These are phyloP conservation scores for Ceratobasidium sp. DNA, from an alignment of 1,284 basidiomycete genomes.

Conservation along the genomic window DNA sequence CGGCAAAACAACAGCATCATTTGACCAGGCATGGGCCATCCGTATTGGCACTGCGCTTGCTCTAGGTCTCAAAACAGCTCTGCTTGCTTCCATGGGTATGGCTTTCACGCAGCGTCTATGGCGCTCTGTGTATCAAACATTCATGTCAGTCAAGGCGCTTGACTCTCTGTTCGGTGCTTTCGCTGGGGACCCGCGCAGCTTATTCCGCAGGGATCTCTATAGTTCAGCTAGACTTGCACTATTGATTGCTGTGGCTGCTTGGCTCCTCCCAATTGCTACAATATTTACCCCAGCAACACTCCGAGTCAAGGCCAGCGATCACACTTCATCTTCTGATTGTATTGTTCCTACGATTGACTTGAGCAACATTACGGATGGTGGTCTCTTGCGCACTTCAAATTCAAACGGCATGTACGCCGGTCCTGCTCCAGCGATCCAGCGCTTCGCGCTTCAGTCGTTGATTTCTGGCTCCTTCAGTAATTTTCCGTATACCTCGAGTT, in stretches of 20 bases:
- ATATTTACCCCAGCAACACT: constrained; percentile 39
- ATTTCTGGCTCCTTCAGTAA: constrained; percentile 8
- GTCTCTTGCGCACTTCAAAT: constrained; percentile 12
- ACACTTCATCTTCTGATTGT: constrained; percentile 3
- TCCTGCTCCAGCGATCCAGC: constrained; percentile 28
- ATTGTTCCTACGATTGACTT: constrained; percentile 10
- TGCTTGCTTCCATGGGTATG: constrained; percentile 38
- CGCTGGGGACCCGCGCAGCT: constrained; percentile 24
- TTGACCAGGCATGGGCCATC: constrained; percentile 39
- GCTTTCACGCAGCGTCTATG: constrained; percentile 28
- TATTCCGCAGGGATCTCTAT: constrained; percentile 32
- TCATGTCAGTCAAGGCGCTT: constrained; percentile 22
- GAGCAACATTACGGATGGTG: constrained; percentile 20
- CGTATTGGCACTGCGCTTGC: constrained; percentile 36
- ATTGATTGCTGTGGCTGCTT: constrained; percentile 15
- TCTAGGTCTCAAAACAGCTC: constrained; percentile 33
- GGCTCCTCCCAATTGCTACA: constrained; percentile 34
- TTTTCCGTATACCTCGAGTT: constrained; percentile 4
- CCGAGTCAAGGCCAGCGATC: constrained; percentile 16
- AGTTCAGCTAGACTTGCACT: constrained; percentile 36
- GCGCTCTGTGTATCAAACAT: constrained; percentile 7
- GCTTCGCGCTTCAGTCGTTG: constrained; percentile 27
- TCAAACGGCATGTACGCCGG: constrained; percentile 8
- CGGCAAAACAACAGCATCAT: constrained; percentile 19
- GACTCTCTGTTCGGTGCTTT: constrained; percentile 36